Base-by-base conservation (phyloP, 371 early-diverging fungal genomes). In the Homolaphlyctis polyrhiza region DNA sequence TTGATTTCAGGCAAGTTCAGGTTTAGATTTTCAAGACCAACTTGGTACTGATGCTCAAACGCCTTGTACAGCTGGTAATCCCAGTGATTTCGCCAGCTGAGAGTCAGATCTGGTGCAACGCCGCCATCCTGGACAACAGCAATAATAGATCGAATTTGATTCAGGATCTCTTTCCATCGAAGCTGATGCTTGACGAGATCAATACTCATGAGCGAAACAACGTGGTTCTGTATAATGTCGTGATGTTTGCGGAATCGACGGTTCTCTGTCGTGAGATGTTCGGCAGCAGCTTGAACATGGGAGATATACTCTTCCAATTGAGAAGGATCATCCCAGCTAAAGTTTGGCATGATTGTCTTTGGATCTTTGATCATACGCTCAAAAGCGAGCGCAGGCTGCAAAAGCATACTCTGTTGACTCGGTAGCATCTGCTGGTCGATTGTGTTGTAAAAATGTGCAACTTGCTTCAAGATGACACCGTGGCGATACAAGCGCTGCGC, bases 401-500 rank as follows among this genome's bases (percentile, higher is more conserved):
- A 51, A 23, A 84, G 58, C 82, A 84, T 78, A 13, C 71, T 64
- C 39, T 72, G 76, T 47, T 82, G 84, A 57, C 71, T 74, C 0
- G 77, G 73, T 5, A 77, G 69, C 78, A 84, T 80, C 52, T 82
- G 81, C 54, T 78, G 71, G 45, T 81, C 81, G 57, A 84, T 80
- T 1, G 81, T 81, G 70, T 84, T 84, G 65, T 84, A 84, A 51
- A 84, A 79, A 47, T 84, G 76, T 2, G 82, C 79, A 1, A 84
- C 74, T 61, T 84, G 84, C 58, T 80, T 73, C 65, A 84, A 65
- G 0, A 79, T 67, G 18, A 75, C 67, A 6, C 76, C 81, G 61
- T 76, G 73, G 21, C 78, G 70, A 60, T 73, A 77, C 55, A 58
- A 78, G 58, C 61, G 62, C 33, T 67, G 64, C 0, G 76, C 79